phyloP scores from a whole-genome alignment of 768 basidiomycete species.

The Strobilomyces confusus region DNA sequence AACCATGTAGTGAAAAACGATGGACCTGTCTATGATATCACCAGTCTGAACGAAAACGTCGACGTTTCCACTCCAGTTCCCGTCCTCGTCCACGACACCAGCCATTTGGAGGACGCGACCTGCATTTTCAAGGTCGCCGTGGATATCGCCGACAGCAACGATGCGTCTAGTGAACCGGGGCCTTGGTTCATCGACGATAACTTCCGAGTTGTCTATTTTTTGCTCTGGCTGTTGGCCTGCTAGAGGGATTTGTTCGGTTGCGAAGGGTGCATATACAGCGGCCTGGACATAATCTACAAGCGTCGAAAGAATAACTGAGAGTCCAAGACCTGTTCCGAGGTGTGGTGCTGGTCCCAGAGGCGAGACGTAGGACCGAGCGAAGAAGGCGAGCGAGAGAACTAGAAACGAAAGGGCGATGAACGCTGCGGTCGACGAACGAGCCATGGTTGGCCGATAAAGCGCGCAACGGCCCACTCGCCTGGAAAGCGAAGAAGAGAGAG shows the following conservation, averaged over 20 bases:
- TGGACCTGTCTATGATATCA: constrained; percentile 88
- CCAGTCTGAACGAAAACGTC: constrained; percentile 94
- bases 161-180: constrained; percentile 47
- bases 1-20: constrained; percentile 2
- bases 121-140: constrained; percentile 83
- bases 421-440: constrained; percentile 19
- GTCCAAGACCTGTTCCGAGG: constrained; percentile 22
- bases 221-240: constrained; percentile 3
- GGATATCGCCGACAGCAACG: constrained; percentile 88
- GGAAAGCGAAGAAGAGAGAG: background rate
- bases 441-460: constrained; percentile 14
- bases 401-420: constrained; percentile 24
- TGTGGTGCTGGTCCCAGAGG: constrained; percentile 31
- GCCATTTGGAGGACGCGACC: constrained; percentile 77
- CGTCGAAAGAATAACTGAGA: constrained; percentile 24
- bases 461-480: constrained; percentile 4
- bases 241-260: constrained; percentile 11
- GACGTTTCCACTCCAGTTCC: constrained; percentile 77
- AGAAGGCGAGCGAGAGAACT: constrained; percentile 29
- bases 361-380: constrained; percentile 28
- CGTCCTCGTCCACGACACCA: constrained; percentile 63
- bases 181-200: constrained; percentile 20
- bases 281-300: constrained; percentile 26
- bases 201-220: constrained; percentile 9
- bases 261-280: constrained; percentile 19